Base-by-base conservation (phyloP, 2,329 filamentous ascomycete species). In the Nemania diffusa region DNA sequence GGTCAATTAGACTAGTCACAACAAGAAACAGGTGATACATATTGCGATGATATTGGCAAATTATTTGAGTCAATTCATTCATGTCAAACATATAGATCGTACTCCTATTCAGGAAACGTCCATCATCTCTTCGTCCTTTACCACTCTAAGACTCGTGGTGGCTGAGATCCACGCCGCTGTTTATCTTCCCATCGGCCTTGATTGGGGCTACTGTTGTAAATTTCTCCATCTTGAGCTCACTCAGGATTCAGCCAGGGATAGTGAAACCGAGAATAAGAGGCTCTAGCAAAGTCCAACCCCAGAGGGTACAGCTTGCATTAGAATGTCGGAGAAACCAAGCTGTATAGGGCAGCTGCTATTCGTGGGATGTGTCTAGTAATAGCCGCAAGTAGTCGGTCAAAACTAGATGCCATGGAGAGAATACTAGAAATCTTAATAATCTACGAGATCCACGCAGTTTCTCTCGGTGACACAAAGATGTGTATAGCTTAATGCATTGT, bases 41-140 rank as follows among this genome's bases (percentile, higher is more conserved):
- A 32, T 53, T 58, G 27, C n/a, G 32, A 62, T 61, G 40, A 37
- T 34, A 15, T 57, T 58, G 58, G 26, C 24, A 69, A 61, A 59
- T 61, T 37, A 58, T 67, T 17, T 55, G 59, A 57, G 27, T 69
- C 56, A 55, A 63, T 68, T 66, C 46, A 50, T 61, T 61, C 51
- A 37, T 59, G 20, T 69, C 56, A 69, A 69, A 64, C 63, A 67
- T 67, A 50, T 57, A 69, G 59, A 69, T 69, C 64, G 37, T 61
- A 24, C 26, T 50, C 67, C 50, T 63, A 60, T 55, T 64, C 59
- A 44, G 59, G 64, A 64, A 60, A 60, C 56, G 67, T 60, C 56
- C 57, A 58, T 50, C 40, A 48, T 53, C 56, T 62, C 48, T 51
- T 63, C 29, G 37, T 59, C 37, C 50, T 27, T 46, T 58, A 27